Percentiles rank a stretch among this genome's conserved stretches.
phyloP scores from a whole-genome alignment of 805 yeast genomes.

The Candida nemodendra region DNA sequence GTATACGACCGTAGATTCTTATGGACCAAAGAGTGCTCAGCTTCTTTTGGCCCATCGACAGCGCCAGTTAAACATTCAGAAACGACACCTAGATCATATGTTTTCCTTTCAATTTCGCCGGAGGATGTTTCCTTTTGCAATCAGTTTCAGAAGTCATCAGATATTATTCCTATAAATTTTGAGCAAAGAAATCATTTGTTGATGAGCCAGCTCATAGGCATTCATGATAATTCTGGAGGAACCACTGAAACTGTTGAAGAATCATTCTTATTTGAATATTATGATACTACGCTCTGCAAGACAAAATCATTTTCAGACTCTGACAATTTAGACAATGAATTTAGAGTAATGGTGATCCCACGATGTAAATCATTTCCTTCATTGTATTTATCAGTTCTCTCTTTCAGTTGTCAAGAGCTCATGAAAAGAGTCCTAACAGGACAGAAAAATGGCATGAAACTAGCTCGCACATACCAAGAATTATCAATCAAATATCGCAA shows the following conservation, averaged over 20 bases:
- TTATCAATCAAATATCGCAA: slow-evolving; percentile 24
- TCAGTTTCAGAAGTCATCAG: not conserved
- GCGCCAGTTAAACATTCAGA: not conserved
- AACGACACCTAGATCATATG: not conserved
- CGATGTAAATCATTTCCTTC: slow-evolving; percentile 22
- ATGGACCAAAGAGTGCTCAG: no score
- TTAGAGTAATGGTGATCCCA: slow-evolving; percentile 23
- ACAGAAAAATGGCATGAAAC: not conserved
- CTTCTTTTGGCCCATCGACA: no score
- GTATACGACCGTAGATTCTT: not conserved
- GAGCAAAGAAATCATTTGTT: not conserved
- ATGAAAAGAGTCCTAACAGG: slow-evolving; percentile 4
- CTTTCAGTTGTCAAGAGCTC: slow-evolving; percentile 21
- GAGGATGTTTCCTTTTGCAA: not conserved
- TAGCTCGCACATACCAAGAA: slow-evolving; percentile 5
- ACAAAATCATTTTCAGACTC: slow-evolving; percentile 22
- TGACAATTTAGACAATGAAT: slow-evolving; percentile 19
- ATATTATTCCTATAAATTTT: no score
- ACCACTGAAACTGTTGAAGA: slow-evolving; percentile 2
- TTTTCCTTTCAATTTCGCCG: not conserved
- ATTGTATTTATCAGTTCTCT: slow-evolving; percentile 21
- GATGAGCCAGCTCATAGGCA: not conserved
- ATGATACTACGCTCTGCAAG: slow-evolving; percentile 17
- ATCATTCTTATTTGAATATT: slow-evolving; percentile 19
- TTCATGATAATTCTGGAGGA: not conserved